Percentiles rank a stretch among this genome's conserved stretches.
Conservation (phyloP, 2,329 filamentous ascomycete species). For the Knufia fluminis region DNA sequence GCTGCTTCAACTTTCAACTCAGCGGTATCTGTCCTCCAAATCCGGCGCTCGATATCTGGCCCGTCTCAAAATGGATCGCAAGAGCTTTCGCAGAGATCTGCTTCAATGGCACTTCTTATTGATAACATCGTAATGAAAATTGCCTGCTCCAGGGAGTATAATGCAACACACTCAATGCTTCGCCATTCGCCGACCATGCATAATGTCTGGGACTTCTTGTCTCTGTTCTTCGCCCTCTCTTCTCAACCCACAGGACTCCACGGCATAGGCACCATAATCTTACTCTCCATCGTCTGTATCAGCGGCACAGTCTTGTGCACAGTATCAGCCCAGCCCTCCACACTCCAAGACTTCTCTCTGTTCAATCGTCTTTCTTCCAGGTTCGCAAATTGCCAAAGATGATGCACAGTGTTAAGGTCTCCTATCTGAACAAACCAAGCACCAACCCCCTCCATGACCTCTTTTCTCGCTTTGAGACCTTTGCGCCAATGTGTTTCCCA, state of each 20-base stretch:
- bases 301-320: slow-evolving; percentile 97
- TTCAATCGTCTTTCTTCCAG: slow-evolving; percentile 84
- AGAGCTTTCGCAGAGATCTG: too few species aligned
- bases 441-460: slow-evolving; percentile 97
- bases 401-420: slow-evolving; percentile 93
- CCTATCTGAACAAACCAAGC: slow-evolving; percentile 99
- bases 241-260: slow-evolving; percentile 82
- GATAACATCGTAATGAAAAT: neutral
- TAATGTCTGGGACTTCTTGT: neutral
- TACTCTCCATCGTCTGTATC: slow-evolving; percentile 93
- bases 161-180: neutral
- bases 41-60: too few species aligned
- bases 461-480: slow-evolving; percentile 77
- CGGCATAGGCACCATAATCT: slow-evolving; percentile 85
- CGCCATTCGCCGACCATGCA: neutral
- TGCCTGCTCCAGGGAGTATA: neutral
- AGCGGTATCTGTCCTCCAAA: too few species aligned
- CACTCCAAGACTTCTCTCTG: slow-evolving; percentile 88
- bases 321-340: slow-evolving; percentile 92
- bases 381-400: slow-evolving; percentile 97
- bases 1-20: too few species aligned
- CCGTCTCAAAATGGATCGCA: too few species aligned
- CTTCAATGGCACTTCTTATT: too few species aligned
- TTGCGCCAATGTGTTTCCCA: slow-evolving; percentile 98
- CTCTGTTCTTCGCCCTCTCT: slow-evolving; percentile 17